These are phyloP conservation scores for Trichoderma sp. DNA, from an alignment of 2,329 filamentous ascomycete genomes.

Conservation along the genomic window DNA sequence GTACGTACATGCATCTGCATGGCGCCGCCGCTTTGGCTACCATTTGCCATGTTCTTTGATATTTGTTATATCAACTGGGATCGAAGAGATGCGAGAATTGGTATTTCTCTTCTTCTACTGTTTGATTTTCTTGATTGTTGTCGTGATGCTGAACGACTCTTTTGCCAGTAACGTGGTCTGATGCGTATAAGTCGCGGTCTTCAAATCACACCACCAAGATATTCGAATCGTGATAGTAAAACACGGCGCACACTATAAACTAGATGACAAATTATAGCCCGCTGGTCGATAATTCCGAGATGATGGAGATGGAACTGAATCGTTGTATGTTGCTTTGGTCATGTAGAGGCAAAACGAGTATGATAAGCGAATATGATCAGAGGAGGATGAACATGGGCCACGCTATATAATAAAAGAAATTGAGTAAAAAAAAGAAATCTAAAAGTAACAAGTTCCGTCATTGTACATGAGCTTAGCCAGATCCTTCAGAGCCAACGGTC, in stretches of 20 bases:
- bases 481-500: neutral
- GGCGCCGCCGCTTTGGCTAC: neutral
- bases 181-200: constrained; percentile 2
- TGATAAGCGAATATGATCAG: neutral
- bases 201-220: constrained; percentile 14
- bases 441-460: neutral
- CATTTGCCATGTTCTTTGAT: neutral
- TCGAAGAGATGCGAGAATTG: neutral
- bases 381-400: neutral
- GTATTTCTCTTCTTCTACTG: neutral
- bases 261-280: neutral
- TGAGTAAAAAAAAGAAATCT: neutral
- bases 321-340: neutral
- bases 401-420: neutral
- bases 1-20: neutral
- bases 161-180: neutral
- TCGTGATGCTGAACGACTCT: neutral
- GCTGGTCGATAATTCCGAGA: neutral
- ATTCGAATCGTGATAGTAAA: neutral
- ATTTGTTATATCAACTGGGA: neutral
- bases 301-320: neutral
- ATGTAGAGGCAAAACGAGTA: neutral
- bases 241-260: neutral
- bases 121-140: neutral
- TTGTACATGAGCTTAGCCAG: constrained; percentile 5